These are phyloP conservation scores for Botrytis fabae DNA, from an alignment of 2,329 filamentous ascomycete genomes.

Conservation along the genomic window DNA sequence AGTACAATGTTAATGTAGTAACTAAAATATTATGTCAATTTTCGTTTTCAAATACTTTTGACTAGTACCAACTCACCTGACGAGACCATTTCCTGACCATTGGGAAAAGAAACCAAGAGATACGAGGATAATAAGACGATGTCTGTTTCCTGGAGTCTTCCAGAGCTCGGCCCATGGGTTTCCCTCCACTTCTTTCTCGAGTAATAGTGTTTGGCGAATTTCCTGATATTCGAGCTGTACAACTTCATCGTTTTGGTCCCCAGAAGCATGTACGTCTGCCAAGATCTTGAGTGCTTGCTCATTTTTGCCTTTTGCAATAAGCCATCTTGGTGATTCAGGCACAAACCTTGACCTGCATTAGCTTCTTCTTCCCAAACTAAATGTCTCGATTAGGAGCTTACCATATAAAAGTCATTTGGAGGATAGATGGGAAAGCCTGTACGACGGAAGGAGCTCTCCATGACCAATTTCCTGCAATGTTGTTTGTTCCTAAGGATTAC, in stretches of 20 bases:
- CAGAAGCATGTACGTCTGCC: slow-evolving; percentile 48
- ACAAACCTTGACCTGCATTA: slow-evolving; percentile 37
- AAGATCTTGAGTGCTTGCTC: slow-evolving; percentile 60
- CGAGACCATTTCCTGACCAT: slow-evolving; percentile 56
- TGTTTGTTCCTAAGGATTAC: slow-evolving; percentile 42
- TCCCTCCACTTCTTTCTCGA: slow-evolving; percentile 49
- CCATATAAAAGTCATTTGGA: slow-evolving; percentile 37
- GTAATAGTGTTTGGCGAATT: slow-evolving; percentile 47
- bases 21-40: slow-evolving; percentile 13
- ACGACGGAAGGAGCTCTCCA: slow-evolving; percentile 42
- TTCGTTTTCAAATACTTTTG: neutral
- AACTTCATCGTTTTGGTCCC: slow-evolving; percentile 43
- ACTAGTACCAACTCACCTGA: slow-evolving; percentile 29
- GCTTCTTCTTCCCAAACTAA: neutral
- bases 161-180: slow-evolving; percentile 50
- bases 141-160: slow-evolving; percentile 54
- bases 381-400: slow-evolving; percentile 15
- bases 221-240: slow-evolving; percentile 47
- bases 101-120: slow-evolving; percentile 57
- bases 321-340: slow-evolving; percentile 48
- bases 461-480: slow-evolving; percentile 39
- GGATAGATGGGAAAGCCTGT: slow-evolving; percentile 38
- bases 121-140: slow-evolving; percentile 54
- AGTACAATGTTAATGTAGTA: slow-evolving; percentile 44
- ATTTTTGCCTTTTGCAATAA: slow-evolving; percentile 66